Percentiles rank a stretch among this genome's conserved stretches.
Conservation (phyloP, 176 grass and related monocot genomes). For the Oryza meridionalis region DNA sequence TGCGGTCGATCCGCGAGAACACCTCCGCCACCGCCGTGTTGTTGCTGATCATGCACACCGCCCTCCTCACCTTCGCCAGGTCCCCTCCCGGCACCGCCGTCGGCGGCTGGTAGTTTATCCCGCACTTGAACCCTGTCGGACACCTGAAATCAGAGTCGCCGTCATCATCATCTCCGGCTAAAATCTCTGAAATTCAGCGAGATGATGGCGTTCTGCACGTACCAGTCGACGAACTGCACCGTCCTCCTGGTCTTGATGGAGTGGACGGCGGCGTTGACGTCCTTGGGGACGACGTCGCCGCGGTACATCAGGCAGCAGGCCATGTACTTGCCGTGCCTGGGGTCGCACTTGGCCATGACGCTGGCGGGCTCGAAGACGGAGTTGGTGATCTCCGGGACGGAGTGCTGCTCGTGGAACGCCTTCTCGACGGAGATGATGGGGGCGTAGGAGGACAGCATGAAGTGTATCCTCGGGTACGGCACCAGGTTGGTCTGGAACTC, state of each 20-base stretch:
- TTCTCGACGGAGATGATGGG: conserved; percentile 81
- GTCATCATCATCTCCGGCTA: background rate
- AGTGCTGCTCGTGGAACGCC: conserved; percentile 83
- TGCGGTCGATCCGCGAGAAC: conserved; percentile 74
- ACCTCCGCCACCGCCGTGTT: conserved; percentile 83
- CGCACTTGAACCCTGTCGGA: conserved; percentile 87
- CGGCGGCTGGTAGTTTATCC: conserved; percentile 86
- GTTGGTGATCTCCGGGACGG: conserved; percentile 80
- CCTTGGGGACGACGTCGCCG: conserved; percentile 78
- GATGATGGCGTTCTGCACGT: background rate
- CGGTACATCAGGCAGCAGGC: conserved; percentile 88
- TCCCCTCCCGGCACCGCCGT: conserved; percentile 75
- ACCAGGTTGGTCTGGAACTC: conserved; percentile 95
- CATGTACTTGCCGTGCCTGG: conserved; percentile 92
- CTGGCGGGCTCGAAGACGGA: conserved; percentile 68
- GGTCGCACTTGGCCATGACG: conserved; percentile 84
- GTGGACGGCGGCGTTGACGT: conserved; percentile 69
- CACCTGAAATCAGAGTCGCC: conserved; percentile 46
- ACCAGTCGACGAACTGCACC: conserved; percentile 87
- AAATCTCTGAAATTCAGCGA: background rate
- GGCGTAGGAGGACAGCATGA: conserved; percentile 89
- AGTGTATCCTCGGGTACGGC: conserved; percentile 78
- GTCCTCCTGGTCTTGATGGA: conserved; percentile 73
- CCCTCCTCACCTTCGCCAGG: conserved; percentile 72
- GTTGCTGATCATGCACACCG: conserved; percentile 94